These are phyloP conservation scores for Boletus patriciae DNA, from an alignment of 768 basidiomycete genomes.

Conservation along the genomic window DNA sequence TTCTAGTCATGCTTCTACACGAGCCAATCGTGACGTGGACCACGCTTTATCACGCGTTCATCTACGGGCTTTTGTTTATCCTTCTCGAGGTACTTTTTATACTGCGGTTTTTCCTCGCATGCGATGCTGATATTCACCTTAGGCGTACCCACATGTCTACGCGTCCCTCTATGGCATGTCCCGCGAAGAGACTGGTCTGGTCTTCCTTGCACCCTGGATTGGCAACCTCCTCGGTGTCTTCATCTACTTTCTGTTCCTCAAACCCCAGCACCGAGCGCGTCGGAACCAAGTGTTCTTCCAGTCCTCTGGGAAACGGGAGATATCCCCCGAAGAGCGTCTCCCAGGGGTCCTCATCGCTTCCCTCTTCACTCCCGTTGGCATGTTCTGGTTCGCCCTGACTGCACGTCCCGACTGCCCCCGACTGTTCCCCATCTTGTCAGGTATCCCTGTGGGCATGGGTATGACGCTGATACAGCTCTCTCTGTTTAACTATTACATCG, in stretches of 20 bases:
- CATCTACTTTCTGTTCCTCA: slow-evolving; percentile 27
- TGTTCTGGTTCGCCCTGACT: slow-evolving; percentile 29
- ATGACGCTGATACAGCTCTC: slow-evolving; percentile 32
- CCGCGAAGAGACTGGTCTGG: slow-evolving; percentile 22
- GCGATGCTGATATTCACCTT: not conserved
- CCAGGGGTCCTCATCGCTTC: slow-evolving; percentile 27
- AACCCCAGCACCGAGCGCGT: slow-evolving; percentile 19
- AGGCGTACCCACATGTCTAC: slow-evolving; percentile 28
- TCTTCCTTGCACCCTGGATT: slow-evolving; percentile 27
- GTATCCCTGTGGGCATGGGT: slow-evolving; percentile 29
- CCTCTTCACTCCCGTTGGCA: slow-evolving; percentile 28
- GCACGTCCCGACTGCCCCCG: slow-evolving; percentile 14
- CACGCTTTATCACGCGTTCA: slow-evolving; percentile 29
- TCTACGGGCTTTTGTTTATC: slow-evolving; percentile 30
- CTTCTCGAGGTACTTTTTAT: slow-evolving; percentile 25
- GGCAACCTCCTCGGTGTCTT: slow-evolving; percentile 29
- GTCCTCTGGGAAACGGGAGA: slow-evolving; percentile 23
- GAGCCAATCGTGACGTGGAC: slow-evolving; percentile 32
- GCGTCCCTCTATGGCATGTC: slow-evolving; percentile 23
- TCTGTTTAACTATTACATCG: slow-evolving; percentile 31
- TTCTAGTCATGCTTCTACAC: slow-evolving; percentile 23
- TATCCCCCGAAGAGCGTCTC: slow-evolving; percentile 30
- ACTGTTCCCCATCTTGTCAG: slow-evolving; percentile 20
- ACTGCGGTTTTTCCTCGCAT: not conserved
- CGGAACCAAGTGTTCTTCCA: slow-evolving; percentile 15